phyloP scores from a whole-genome alignment of 345 rosid genomes.

The Acer negundo region DNA sequence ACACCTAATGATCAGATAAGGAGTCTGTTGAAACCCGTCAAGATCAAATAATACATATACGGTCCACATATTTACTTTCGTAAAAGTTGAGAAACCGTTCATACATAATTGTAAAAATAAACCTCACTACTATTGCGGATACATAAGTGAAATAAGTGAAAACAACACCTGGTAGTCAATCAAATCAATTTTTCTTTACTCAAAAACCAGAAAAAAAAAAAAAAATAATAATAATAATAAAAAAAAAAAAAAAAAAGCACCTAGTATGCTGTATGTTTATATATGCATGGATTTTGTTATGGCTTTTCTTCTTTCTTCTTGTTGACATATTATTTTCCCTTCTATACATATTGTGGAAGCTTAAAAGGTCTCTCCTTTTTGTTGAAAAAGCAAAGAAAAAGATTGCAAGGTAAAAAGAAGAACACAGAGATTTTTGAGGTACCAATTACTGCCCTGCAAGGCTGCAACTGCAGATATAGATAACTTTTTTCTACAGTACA shows the following conservation, averaged over 20 bases:
- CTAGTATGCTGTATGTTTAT: background rate
- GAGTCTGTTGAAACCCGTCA: too few species aligned
- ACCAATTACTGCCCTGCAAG: background rate
- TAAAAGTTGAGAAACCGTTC: too few species aligned
- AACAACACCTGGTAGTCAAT: background rate
- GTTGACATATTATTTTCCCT: background rate
- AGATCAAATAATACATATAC: too few species aligned
- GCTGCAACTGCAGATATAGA: background rate
- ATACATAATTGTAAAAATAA: too few species aligned
- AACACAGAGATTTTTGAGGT: background rate
- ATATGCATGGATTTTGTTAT: background rate
- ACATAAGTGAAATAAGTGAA: background rate
- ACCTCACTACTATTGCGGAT: too few species aligned
- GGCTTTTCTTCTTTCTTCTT: too few species aligned
- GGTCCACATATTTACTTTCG: too few species aligned
- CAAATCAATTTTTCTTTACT: background rate
- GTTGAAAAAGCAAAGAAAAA: slow-evolving; percentile 9
- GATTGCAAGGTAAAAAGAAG: background rate
- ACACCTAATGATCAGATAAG: too few species aligned
- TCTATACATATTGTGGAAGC: slow-evolving; percentile 1
- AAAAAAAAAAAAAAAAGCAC: background rate
- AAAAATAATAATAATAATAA: too few species aligned
- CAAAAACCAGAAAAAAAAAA: background rate
- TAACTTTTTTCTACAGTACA: too few species aligned
- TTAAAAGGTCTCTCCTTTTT: background rate